Conservation (phyloP, 441 rosid genomes). For the Populus hybrid region DNA sequence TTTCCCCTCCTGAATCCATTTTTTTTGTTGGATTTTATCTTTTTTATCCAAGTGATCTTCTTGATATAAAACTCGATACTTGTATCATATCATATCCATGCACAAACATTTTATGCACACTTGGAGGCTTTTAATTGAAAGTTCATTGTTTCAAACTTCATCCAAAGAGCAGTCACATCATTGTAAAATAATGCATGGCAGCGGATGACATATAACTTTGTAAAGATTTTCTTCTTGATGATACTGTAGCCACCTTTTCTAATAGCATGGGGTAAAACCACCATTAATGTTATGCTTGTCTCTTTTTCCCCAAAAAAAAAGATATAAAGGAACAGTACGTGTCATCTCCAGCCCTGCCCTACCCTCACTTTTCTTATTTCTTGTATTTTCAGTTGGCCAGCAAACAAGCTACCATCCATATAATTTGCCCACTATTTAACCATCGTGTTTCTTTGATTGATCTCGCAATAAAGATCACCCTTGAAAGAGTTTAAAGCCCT, state of each 20-base stretch:
- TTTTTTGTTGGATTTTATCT: neutral
- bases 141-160: neutral
- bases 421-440: too few relatives aligned
- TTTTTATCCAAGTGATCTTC: neutral
- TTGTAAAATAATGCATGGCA: slow-evolving; percentile 1
- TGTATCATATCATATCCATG: neutral
- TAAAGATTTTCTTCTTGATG: neutral
- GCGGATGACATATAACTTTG: neutral
- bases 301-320: too few relatives aligned
- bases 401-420: too few relatives aligned
- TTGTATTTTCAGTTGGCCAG: too few relatives aligned
- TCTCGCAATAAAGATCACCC: too few relatives aligned
- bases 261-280: neutral
- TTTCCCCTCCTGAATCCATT: neutral
- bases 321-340: too few relatives aligned
- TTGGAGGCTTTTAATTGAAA: neutral
- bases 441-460: too few relatives aligned
- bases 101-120: neutral
- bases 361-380: too few relatives aligned
- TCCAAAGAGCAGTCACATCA: neutral
- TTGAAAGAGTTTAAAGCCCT: too few relatives aligned
- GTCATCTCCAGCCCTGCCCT: too few relatives aligned
- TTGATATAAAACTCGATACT: neutral
- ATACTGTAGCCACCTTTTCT: neutral
- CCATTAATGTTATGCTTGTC: neutral